Conservation (phyloP, 2,329 filamentous ascomycete genomes). For the Microdochium trichocladiopsis region DNA sequence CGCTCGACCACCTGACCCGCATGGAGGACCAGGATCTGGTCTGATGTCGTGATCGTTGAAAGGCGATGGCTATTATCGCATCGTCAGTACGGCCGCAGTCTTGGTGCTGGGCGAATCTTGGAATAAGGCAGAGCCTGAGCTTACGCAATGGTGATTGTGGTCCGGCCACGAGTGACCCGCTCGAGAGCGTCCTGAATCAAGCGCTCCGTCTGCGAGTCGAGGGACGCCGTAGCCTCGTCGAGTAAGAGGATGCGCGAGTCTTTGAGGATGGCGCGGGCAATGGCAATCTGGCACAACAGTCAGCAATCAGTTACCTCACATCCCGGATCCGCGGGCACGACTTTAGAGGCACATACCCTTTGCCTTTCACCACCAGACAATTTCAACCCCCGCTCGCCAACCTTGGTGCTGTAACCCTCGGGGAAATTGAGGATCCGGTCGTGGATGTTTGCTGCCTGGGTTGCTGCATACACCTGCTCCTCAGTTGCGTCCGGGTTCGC, state of each 20-base stretch:
- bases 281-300: constrained; percentile 32
- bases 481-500: constrained; percentile 45
- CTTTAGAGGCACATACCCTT: constrained; percentile 26
- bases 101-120: too few relatives aligned
- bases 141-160: constrained; percentile 44
- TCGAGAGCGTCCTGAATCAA: constrained; percentile 48
- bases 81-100: too few relatives aligned
- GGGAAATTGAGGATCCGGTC: constrained; percentile 49
- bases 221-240: constrained; percentile 65
- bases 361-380: constrained; percentile 56
- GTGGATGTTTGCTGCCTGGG: constrained; percentile 48
- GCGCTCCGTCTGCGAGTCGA: constrained; percentile 55
- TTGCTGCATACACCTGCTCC: constrained; percentile 47
- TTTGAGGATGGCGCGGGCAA: constrained; percentile 60
- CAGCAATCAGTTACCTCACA: neutral
- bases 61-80: constrained; percentile 37
- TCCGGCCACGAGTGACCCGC: constrained; percentile 37
- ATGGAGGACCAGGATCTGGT: constrained; percentile 47
- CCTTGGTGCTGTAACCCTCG: constrained; percentile 27
- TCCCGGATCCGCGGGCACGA: neutral
- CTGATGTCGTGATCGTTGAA: constrained; percentile 48
- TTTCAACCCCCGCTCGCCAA: constrained; percentile 17
- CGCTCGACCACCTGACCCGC: constrained; percentile 42
- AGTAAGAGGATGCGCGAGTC: constrained; percentile 63
- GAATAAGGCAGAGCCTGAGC: too few relatives aligned